Evolutionary conservation across 495 filamentous ascomycete species (phyloP).

Genomic region (Cladorrhinum samala): DNA sequence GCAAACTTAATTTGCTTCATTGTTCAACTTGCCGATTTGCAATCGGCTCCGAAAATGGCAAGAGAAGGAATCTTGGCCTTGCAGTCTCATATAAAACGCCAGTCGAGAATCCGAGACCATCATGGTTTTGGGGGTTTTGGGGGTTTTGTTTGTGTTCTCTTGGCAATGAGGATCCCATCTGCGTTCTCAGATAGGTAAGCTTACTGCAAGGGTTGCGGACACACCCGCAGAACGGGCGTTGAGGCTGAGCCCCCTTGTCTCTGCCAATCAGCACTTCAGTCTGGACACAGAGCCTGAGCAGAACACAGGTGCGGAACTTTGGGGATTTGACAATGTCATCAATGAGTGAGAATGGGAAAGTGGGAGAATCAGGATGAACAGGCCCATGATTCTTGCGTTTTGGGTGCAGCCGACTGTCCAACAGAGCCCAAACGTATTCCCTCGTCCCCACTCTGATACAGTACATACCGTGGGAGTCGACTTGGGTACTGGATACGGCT

Average conservation of each 20-base stretch:
- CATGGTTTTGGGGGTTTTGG: not conserved
- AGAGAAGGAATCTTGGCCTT: not conserved
- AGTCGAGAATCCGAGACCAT: not conserved
- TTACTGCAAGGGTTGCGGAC: constrained; percentile 16
- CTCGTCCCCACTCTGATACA: too few species aligned
- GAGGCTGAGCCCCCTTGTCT: constrained; percentile 22
- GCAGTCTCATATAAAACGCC: not conserved
- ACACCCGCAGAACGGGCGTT: constrained; percentile 17
- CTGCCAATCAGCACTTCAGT: constrained; percentile 10
- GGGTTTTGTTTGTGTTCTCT: not conserved
- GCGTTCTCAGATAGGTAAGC: constrained; percentile 7
- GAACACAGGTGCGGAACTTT: not conserved
- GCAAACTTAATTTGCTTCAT: not conserved
- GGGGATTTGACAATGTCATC: not conserved
- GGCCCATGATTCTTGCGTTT: not conserved
- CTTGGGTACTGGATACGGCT: not conserved
- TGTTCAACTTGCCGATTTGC: not conserved
- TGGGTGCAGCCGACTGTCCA: not conserved
- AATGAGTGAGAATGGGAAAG: too few species aligned
- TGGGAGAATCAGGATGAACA: too few species aligned
- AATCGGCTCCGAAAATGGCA: not conserved
- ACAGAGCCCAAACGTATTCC: not conserved
- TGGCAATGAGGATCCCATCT: not conserved
- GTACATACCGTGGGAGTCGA: not conserved
- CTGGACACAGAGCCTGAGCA: not conserved